Evolutionary conservation across 345 rosid species (phyloP).

Genomic region (Citrus unshiu): DNA sequence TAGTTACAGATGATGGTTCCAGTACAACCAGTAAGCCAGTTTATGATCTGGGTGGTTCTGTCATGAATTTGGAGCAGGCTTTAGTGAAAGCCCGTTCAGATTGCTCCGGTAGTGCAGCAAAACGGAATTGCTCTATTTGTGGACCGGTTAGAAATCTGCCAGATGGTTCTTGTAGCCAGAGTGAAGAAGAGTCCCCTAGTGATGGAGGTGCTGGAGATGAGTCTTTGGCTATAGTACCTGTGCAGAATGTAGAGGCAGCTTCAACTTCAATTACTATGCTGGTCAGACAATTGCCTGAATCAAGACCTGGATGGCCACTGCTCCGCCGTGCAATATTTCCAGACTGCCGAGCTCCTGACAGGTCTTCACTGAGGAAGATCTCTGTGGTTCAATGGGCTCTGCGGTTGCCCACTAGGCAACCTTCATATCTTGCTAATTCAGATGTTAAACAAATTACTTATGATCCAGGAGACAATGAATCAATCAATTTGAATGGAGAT

Average conservation of each 20-base stretch:
- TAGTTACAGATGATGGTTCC: slow-evolving; percentile 32
- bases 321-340: slow-evolving; percentile 44
- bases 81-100: slow-evolving; percentile 36
- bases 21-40: slow-evolving; percentile 12
- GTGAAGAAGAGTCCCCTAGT: slow-evolving; percentile 16
- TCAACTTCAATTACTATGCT: slow-evolving; percentile 36
- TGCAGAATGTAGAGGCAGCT: slow-evolving; percentile 34
- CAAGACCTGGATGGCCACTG: slow-evolving; percentile 85
- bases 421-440: slow-evolving; percentile 32
- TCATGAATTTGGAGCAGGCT: slow-evolving; percentile 42
- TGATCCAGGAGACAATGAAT: slow-evolving; percentile 17
- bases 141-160: slow-evolving; percentile 29
- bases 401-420: slow-evolving; percentile 51
- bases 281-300: slow-evolving; percentile 48
- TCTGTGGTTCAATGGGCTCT: slow-evolving; percentile 70
- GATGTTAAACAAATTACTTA: slow-evolving; percentile 30
- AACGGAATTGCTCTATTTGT: slow-evolving; percentile 56
- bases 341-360: slow-evolving; percentile 26
- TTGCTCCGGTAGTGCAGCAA: slow-evolving; percentile 21
- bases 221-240: slow-evolving; percentile 57
- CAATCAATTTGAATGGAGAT: slow-evolving; percentile 42
- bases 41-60: slow-evolving; percentile 18
- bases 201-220: slow-evolving; percentile 29
- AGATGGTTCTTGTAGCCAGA: slow-evolving; percentile 21
- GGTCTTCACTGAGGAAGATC: slow-evolving; percentile 45